Base-by-base conservation (phyloP, 2,329 filamentous ascomycete species). In the Epichloe typhina region DNA sequence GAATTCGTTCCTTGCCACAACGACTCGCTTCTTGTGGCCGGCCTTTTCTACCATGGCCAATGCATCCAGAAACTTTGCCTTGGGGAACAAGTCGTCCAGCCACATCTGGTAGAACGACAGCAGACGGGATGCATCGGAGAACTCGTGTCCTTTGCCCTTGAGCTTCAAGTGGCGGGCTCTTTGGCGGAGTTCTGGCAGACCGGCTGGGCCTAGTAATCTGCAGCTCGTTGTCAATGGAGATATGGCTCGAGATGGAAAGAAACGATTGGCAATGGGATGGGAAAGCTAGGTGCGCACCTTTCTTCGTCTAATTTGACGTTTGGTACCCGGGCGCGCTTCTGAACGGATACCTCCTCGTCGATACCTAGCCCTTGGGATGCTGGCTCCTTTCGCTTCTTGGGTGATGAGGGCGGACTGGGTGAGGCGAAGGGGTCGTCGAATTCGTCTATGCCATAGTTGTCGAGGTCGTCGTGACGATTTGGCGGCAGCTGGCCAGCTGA, bases 61-160 rank as follows among this genome's bases (percentile, higher is more conserved):
- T 3, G 86, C 93, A 61, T 98, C 93, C 46, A 86, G 78, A 61
- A 98, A 98, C 61, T 89, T 91, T 5, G 91, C 93, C 62, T 94
- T 89, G 12, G 93, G 93, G 62, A 90, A 98, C 12, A 98, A 74
- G 62, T 96, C 89, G 67, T 98, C 91, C 2, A 98, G 84, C 93
- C 93, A 98, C 51, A 95, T 69, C 64, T 97, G 93, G 64, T 97
- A 98, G 64, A 94, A 87, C 23, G 86, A 88, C 46, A 98, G 75
- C 23, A 98, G 76, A 15, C 83, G 80, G 0, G 83, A 79, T 11
- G 89, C 80, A 63, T 98, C 93, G 17, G 85, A 83, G 67, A 93
- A 97, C 83, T 98, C 93, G 64, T 97, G 88, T 0, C 90, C 91
- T 66, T 95, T 97, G 47, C 93, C 93, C 64, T 91, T 94, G 58